These are phyloP conservation scores for Mycena rebaudengoi DNA, from an alignment of 768 basidiomycete genomes.

Conservation along the genomic window DNA sequence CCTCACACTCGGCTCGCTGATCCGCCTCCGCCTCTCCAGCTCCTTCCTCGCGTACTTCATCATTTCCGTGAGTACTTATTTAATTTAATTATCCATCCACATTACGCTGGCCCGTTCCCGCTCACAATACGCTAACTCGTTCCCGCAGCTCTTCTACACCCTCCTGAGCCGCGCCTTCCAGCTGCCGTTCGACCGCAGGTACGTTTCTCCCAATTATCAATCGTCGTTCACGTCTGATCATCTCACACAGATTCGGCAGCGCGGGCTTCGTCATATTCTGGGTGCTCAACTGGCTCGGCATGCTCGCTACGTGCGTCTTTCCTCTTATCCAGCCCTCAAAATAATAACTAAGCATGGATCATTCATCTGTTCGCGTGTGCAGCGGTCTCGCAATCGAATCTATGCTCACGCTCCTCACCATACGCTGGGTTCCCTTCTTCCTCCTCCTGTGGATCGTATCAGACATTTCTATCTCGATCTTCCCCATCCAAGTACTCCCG, in stretches of 20 bases:
- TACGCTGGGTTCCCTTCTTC: conserved; percentile 64
- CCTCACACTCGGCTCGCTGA: conserved; percentile 46
- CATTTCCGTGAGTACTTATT: conserved; percentile 47
- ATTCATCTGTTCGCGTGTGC: no score
- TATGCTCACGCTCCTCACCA: conserved; percentile 62
- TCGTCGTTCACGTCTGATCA: neutral
- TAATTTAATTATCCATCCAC: no score
- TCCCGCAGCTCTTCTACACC: conserved; percentile 61
- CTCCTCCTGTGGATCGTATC: conserved; percentile 70
- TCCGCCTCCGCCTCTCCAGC: conserved; percentile 49
- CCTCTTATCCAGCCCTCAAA: neutral
- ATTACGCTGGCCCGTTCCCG: neutral
- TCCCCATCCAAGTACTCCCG: conserved; percentile 69
- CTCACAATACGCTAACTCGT: no score
- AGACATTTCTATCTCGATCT: conserved; percentile 65
- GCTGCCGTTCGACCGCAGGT: conserved; percentile 60
- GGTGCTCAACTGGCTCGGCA: conserved; percentile 69
- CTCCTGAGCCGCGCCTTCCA: conserved; percentile 68
- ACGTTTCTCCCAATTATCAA: conserved; percentile 23
- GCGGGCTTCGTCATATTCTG: conserved; percentile 71
- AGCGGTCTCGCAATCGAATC: conserved; percentile 72
- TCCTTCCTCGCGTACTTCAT: conserved; percentile 52
- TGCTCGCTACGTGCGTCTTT: conserved; percentile 60
- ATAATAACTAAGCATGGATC: no score
- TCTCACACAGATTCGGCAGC: conserved; percentile 48